phyloP scores from a whole-genome alignment of 495 filamentous ascomycete genomes.

The Aspergillus kassunensis region DNA sequence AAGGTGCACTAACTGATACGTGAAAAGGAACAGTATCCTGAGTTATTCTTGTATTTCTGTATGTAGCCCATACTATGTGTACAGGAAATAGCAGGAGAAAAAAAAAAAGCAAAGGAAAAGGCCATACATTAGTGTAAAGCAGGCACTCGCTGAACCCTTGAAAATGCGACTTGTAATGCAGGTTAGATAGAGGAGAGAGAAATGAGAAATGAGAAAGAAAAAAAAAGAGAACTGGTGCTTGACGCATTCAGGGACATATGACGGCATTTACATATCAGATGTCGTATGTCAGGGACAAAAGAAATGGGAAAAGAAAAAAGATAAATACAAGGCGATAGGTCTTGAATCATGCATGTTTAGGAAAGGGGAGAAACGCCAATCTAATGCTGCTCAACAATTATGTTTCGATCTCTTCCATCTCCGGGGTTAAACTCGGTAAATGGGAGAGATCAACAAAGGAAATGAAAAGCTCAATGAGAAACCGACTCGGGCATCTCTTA shows the following conservation, averaged over 20 bases:
- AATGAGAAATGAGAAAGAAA: no score
- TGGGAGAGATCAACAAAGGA: constrained; percentile 18
- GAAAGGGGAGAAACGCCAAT: constrained; percentile 26
- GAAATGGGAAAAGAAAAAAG: constrained; percentile 6
- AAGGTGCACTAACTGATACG: no score
- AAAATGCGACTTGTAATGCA: constrained; percentile 27
- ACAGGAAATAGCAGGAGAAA: constrained; percentile 6
- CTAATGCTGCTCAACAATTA: constrained; percentile 27
- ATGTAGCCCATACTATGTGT: not conserved
- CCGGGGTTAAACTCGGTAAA: constrained; percentile 5
- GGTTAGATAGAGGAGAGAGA: no score
- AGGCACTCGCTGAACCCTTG: constrained; percentile 32
- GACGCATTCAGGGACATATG: constrained; percentile 25
- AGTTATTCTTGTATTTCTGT: constrained; percentile 7
- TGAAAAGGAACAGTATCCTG: no score
- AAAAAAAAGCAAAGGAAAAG: not conserved
- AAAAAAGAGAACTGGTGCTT: constrained; percentile 24
- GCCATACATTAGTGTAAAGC: constrained; percentile 1
- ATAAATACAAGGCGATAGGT: constrained; percentile 16
- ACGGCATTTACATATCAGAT: constrained; percentile 20
- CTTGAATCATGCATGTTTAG: constrained; percentile 21
- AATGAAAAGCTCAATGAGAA: constrained; percentile 15
- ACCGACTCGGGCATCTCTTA: constrained; percentile 39
- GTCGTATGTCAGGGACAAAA: constrained; percentile 8
- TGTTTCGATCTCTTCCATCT: constrained; percentile 19